phyloP scores from a whole-genome alignment of 192 early-diverging fungal genomes.

The Gigaspora rosea region DNA sequence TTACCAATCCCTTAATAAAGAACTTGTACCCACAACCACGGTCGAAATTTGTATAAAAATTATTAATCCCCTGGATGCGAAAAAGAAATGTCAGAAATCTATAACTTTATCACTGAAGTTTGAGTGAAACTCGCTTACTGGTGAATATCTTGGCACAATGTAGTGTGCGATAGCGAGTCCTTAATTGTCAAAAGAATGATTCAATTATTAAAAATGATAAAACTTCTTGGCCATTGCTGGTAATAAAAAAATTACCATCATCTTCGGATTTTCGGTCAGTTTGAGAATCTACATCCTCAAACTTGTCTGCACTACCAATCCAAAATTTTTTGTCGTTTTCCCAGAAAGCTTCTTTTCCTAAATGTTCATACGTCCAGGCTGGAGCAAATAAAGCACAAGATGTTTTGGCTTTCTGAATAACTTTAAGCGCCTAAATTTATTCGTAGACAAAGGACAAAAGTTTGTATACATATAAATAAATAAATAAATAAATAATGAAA shows the following conservation, averaged over 20 bases:
- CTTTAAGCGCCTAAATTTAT: slow-evolving; percentile 49
- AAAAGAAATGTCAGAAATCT: too few relatives aligned
- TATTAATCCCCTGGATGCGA: slow-evolving; percentile 21
- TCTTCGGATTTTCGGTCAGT: neutral
- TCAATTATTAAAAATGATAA: slow-evolving; percentile 9
- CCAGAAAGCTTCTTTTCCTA: slow-evolving; percentile 50
- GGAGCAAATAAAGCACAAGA: slow-evolving; percentile 64
- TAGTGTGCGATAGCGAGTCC: slow-evolving; percentile 47
- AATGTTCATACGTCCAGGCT: slow-evolving; percentile 64
- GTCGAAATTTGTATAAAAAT: slow-evolving; percentile 59
- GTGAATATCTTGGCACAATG: slow-evolving; percentile 40
- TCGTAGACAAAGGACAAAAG: neutral
- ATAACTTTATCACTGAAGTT: too few relatives aligned
- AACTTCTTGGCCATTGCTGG: slow-evolving; percentile 31
- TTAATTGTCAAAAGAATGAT: slow-evolving; percentile 21
- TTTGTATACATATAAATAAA: slow-evolving; percentile 25
- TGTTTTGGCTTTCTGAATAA: slow-evolving; percentile 43
- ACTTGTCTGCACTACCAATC: slow-evolving; percentile 38
- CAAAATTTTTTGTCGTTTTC: slow-evolving; percentile 57
- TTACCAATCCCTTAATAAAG: slow-evolving; percentile 50
- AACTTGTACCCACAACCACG: slow-evolving; percentile 51
- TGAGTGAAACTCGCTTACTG: neutral
- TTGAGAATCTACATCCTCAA: neutral
- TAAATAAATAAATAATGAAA: slow-evolving; percentile 21
- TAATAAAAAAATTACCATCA: slow-evolving; percentile 9